Evolutionary conservation across 441 rosid genomes (phyloP).

Genomic region (Viola pubescens): DNA sequence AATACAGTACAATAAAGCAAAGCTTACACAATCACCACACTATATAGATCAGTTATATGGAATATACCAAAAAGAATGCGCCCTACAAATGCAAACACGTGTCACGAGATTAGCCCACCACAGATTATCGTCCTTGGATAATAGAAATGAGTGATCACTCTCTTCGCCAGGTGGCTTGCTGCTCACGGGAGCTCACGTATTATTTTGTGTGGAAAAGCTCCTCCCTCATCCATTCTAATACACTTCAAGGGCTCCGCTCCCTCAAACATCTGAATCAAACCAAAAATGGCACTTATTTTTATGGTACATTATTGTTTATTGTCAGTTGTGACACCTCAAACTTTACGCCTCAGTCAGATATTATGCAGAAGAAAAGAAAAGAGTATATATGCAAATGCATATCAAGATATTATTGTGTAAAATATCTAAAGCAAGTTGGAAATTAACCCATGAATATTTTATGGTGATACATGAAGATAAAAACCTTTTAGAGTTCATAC

Average conservation of each 20-base stretch:
- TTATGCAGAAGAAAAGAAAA: too few relatives aligned
- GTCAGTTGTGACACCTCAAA: too few relatives aligned
- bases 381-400: too few relatives aligned
- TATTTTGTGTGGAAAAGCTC: slow-evolving; percentile 21
- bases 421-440: too few relatives aligned
- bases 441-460: too few relatives aligned
- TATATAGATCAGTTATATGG: slow-evolving; percentile 29
- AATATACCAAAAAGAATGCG: slow-evolving; percentile 38
- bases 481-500: too few relatives aligned
- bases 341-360: too few relatives aligned
- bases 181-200: not conserved
- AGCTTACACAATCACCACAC: slow-evolving; percentile 22
- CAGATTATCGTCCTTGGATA: slow-evolving; percentile 59
- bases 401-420: too few relatives aligned
- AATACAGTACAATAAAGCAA: slow-evolving; percentile 33
- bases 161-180: slow-evolving; percentile 35
- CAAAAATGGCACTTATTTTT: too few relatives aligned
- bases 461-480: too few relatives aligned
- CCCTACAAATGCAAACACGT: slow-evolving; percentile 28
- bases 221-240: slow-evolving; percentile 12
- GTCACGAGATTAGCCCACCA: slow-evolving; percentile 44
- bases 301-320: too few relatives aligned
- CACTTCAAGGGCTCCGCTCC: not conserved
- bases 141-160: slow-evolving; percentile 50
- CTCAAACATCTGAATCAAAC: slow-evolving; percentile 3